Percentiles rank a stretch among this genome's conserved stretches.
Conservation (phyloP, 176 grass and related monocot genomes). For the Oryza rufipogon region DNA sequence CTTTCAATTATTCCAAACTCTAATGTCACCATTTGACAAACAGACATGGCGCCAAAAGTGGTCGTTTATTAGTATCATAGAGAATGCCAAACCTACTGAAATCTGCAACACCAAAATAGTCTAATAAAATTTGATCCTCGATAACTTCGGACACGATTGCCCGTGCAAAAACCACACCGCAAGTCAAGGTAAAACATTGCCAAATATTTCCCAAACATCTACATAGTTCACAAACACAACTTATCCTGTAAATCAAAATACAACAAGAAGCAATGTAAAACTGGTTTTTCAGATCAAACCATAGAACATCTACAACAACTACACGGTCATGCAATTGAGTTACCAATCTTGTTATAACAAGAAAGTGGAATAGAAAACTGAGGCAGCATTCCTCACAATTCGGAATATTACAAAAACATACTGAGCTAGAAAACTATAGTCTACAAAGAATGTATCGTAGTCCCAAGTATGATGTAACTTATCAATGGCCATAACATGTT, state of each 20-base stretch:
- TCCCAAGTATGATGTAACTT: conserved; percentile 11
- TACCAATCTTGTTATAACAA: background rate
- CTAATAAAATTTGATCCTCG: background rate
- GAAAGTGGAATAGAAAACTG: background rate
- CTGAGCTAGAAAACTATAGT: background rate
- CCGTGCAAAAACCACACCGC: background rate
- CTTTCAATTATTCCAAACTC: background rate
- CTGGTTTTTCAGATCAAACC: no score
- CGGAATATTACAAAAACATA: background rate
- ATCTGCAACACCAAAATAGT: background rate
- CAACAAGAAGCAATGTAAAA: no score
- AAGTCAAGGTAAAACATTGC: background rate
- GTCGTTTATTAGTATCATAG: background rate
- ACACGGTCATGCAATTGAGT: no score
- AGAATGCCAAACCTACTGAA: background rate
- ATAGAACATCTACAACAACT: no score
- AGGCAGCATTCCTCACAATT: background rate
- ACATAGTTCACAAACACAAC: background rate
- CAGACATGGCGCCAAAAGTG: background rate
- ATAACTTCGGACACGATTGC: background rate
- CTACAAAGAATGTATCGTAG: background rate
- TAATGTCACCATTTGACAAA: background rate
- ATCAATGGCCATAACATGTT: background rate
- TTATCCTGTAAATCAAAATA: background rate
- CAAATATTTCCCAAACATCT: background rate